A percentile compares a stretch with the other conserved stretches of the same genome.
Evolutionary conservation across 2,329 filamentous ascomycete genomes (phyloP).

Genomic region (Ramularia collo-cygni): DNA sequence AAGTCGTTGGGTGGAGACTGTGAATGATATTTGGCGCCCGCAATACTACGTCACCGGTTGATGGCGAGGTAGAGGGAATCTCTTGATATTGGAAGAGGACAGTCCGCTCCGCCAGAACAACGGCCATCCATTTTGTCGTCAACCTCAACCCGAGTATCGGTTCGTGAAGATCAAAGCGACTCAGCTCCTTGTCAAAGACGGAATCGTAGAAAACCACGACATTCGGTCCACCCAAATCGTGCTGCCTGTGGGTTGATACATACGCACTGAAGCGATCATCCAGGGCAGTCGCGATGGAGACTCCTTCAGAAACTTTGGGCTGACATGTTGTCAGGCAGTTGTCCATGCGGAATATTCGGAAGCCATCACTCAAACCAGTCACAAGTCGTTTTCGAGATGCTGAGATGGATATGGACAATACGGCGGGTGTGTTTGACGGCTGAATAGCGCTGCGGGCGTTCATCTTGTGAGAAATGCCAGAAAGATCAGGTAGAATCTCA

Average conservation of each 20-base stretch:
- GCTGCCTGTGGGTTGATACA: constrained; percentile 69
- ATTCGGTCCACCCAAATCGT: constrained; percentile 25
- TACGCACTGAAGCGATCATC: constrained; percentile 63
- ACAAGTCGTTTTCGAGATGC: constrained; percentile 77
- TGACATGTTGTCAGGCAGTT: constrained; percentile 31
- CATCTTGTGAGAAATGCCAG: constrained; percentile 49
- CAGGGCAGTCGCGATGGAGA: constrained; percentile 26
- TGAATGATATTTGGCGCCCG: constrained; percentile 24
- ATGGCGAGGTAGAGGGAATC: constrained; percentile 4
- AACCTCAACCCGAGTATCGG: constrained; percentile 74
- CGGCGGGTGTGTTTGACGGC: constrained; percentile 63
- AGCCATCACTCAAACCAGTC: constrained; percentile 77
- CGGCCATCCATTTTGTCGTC: constrained; percentile 66
- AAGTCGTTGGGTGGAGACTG: constrained; percentile 74
- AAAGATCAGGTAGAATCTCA: neutral
- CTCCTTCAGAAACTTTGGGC: constrained; percentile 14
- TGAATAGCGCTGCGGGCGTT: constrained; percentile 85
- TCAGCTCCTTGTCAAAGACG: constrained; percentile 64
- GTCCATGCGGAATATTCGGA: constrained; percentile 46
- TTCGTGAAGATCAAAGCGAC: constrained; percentile 71
- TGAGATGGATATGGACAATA: constrained; percentile 81
- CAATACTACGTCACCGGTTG: neutral
- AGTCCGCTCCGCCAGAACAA: constrained; percentile 51
- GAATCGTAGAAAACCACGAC: constrained; percentile 71
- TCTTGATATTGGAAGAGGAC: constrained; percentile 28